Base-by-base conservation (phyloP, 108 stramenopile species). In the Cyclotella choctawhatcheeana region DNA sequence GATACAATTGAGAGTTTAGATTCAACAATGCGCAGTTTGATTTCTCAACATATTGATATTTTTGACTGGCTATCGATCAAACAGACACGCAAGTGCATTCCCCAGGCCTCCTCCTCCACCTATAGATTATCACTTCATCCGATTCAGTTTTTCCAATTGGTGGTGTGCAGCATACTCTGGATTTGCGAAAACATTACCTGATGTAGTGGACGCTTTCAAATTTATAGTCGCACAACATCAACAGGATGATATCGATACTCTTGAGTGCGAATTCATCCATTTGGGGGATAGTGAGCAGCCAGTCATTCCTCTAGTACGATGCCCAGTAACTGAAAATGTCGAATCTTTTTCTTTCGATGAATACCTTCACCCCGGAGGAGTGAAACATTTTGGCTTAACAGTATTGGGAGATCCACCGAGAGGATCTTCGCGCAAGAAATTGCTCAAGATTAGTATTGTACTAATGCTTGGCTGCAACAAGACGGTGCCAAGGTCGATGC, bases 51-150 rank as follows among this genome's bases (percentile, higher is more conserved):
- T 33, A 63, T 63, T 30, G 35, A 5, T 18, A 63, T 63, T 17
- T 5, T 43, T 43, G 31, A 63, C 8, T 37, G 40, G 35, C 3
- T 10, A 10, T 26, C 33, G 18, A n/a, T 63, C 5, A 63, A 16
- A 21, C 17, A 43, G 20, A 63, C 61, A 10, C 43, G 31, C 24
- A 63, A 63, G n/a, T 6, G 34, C 32, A 26, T 63, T 30, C 31
- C 61, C 61, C 6, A 37, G 22, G 35, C 61, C 61, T 22, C 61
- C 61, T 3, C 17, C 18, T 43, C 61, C 61, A 21, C 32, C 6
- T 10, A 20, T 63, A 14, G 61, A 63, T 22, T 63, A 63, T 18
- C 61, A 63, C 18, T 35, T 63, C 35, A 63, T 63, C 43, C n/a
- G 32, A 21, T 63, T 63, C 20, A 21, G 35, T 18, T 6, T 63